phyloP scores from a whole-genome alignment of 495 filamentous ascomycete species.

The Talaromyces wortmannii region DNA sequence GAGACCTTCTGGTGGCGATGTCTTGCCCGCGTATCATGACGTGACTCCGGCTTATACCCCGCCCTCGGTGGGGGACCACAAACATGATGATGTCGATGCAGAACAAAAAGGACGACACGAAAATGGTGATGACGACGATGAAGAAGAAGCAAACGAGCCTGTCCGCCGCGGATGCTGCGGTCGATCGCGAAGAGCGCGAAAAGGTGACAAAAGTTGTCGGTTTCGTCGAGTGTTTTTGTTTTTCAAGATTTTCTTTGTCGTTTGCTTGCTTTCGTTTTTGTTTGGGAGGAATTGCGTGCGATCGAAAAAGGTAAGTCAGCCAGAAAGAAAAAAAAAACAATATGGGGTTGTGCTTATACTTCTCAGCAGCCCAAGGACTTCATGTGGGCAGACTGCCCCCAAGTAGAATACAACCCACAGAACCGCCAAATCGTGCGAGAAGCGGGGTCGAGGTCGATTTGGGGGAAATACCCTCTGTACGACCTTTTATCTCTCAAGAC shows the following conservation, averaged over 20 bases:
- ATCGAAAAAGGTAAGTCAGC: background rate
- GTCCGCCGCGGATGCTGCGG: background rate
- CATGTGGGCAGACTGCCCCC: background rate
- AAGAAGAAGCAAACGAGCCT: background rate
- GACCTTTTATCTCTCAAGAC: constrained; percentile 18
- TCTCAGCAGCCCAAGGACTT: background rate
- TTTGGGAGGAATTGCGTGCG: background rate
- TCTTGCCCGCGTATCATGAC: background rate
- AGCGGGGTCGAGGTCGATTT: constrained; percentile 2
- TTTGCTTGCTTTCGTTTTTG: background rate
- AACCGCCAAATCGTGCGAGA: constrained; percentile 6
- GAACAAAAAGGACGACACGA: background rate
- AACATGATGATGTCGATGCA: too few species aligned
- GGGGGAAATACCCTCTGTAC: constrained; percentile 17
- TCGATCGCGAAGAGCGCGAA: background rate
- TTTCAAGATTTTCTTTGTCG: background rate
- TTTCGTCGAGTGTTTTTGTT: background rate
- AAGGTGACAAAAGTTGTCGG: background rate
- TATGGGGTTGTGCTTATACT: too few species aligned
- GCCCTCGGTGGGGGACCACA: too few species aligned
- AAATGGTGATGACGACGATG: background rate
- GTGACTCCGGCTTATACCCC: background rate
- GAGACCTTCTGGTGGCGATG: background rate
- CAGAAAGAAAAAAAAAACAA: background rate
- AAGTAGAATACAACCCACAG: background rate